Base-by-base conservation (phyloP, 306 rosid species). In the Cotoneaster glaucophyllus region DNA sequence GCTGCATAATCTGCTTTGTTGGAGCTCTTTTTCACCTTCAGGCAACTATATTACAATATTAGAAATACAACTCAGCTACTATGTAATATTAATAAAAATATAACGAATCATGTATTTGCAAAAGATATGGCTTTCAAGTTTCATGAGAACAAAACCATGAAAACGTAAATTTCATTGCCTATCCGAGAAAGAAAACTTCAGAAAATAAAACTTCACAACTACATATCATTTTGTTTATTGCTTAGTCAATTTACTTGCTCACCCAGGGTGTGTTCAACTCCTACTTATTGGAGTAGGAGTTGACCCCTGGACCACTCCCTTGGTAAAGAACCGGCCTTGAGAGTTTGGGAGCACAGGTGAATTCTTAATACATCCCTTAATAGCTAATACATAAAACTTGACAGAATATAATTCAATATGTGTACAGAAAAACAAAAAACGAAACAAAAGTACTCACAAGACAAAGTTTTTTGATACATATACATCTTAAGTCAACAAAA, bases 1-100 rank as follows among this genome's bases (percentile, higher is more conserved):
- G 96, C 92, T 77, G 96, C 77, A 73, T 88, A 88, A 82, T 81
- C 77, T 82, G 93, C 96, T 77, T 93, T 93, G 29, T 84, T 76
- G 39, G 93, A 91, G 81, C 67, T 91, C 86, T 84, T 90, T 85
- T 81, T 93, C 85, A 87, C 84, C 86, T 85, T 91, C 90, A 82
- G 79, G 67, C 93, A 86, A 78, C 98, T 93, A 85, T 82, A 77
- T 25, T 74, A 43, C 75, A 75, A 61, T 76, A 71, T 80, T 50
- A 82, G 72, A 61, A 57, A 67, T 14, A 50, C 37, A 52, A 24
- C 50, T 37, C 6, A 17, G 44, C 37, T 25, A 14, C 39, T 31
- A 64, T 64, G 43, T 13, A 65, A 62, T n/a, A 57, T 4, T 22
- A 57, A 57, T 21, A 53, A 22, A 26, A 44, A 29, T 13, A 58